These are phyloP conservation scores for Trametes sanguinea DNA, from an alignment of 768 basidiomycete species.

Conservation along the genomic window DNA sequence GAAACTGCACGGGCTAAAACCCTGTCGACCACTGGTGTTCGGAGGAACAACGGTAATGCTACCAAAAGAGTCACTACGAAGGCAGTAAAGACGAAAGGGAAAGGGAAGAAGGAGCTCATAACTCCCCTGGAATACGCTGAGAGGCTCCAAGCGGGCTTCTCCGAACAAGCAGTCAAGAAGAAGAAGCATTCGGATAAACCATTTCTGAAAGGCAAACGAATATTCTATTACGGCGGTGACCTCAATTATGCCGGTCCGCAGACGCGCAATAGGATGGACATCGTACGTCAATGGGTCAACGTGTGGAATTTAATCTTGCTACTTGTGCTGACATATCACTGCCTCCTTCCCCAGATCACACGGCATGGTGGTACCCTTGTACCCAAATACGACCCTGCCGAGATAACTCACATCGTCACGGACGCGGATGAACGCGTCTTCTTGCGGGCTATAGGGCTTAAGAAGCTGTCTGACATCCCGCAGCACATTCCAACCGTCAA, in stretches of 20 bases:
- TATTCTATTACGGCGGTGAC: slow-evolving; percentile 65
- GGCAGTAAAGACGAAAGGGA: slow-evolving; percentile 31
- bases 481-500: slow-evolving; percentile 62
- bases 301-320: neutral
- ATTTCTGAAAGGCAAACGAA: slow-evolving; percentile 54
- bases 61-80: slow-evolving; percentile 1
- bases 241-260: slow-evolving; percentile 49
- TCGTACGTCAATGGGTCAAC: slow-evolving; percentile 48
- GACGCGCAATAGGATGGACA: slow-evolving; percentile 60
- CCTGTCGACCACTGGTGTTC: neutral
- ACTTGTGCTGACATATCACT: neutral
- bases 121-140: slow-evolving; percentile 58
- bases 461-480: slow-evolving; percentile 57
- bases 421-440: slow-evolving; percentile 31
- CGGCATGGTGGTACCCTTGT: slow-evolving; percentile 63
- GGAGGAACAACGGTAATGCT: neutral
- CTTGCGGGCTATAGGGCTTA: slow-evolving; percentile 48
- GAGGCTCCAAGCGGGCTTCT: slow-evolving; percentile 41
- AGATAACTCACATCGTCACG: slow-evolving; percentile 70
- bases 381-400: slow-evolving; percentile 54
- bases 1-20: neutral
- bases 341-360: slow-evolving; percentile 49
- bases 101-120: slow-evolving; percentile 41
- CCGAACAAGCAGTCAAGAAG: slow-evolving; percentile 19
- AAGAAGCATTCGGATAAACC: slow-evolving; percentile 1